Conservation (phyloP, 1,284 basidiomycete species). For the Apiotrichum gamsii region DNA sequence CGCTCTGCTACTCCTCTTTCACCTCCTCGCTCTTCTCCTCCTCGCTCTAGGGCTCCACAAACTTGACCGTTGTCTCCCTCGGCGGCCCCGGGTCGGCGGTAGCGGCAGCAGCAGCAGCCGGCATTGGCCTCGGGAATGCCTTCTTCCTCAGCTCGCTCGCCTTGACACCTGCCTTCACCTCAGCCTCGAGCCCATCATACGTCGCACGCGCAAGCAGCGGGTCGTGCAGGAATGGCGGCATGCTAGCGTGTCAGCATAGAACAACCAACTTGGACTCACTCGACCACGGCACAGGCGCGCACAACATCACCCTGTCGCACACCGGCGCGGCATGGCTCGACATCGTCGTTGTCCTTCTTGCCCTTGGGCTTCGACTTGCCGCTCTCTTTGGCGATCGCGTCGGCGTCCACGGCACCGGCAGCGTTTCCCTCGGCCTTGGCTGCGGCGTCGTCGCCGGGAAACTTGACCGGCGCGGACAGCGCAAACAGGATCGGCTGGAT, state of each 20-base stretch:
- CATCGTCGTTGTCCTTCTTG: conserved; percentile 1
- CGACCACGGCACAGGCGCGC: conserved; percentile 39
- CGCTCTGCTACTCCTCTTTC: neutral
- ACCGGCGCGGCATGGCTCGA: conserved; percentile 23
- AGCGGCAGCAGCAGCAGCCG: neutral
- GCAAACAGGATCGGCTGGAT: conserved; percentile 43
- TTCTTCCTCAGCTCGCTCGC: conserved; percentile 11
- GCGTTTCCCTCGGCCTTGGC: neutral
- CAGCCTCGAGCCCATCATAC: conserved; percentile 35
- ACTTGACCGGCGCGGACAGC: conserved; percentile 37
- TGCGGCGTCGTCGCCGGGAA: conserved; percentile 18
- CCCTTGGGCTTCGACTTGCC: conserved; percentile 12
- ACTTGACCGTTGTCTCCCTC: conserved; percentile 5
- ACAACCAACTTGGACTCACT: conserved; percentile 25
- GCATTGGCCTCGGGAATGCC: neutral
- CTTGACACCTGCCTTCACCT: conserved; percentile 37
- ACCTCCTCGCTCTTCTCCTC: neutral
- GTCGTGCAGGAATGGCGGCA: conserved; percentile 33
- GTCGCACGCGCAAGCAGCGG: conserved; percentile 28
- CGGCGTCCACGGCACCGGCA: neutral
- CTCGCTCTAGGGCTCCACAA: neutral
- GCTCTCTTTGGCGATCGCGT: conserved; percentile 4
- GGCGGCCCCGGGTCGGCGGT: neutral
- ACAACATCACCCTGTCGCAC: conserved; percentile 42
- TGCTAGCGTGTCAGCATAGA: conserved; percentile 17